Base-by-base conservation (phyloP, 495 filamentous ascomycete genomes). In the Lophiotrema nucula region DNA sequence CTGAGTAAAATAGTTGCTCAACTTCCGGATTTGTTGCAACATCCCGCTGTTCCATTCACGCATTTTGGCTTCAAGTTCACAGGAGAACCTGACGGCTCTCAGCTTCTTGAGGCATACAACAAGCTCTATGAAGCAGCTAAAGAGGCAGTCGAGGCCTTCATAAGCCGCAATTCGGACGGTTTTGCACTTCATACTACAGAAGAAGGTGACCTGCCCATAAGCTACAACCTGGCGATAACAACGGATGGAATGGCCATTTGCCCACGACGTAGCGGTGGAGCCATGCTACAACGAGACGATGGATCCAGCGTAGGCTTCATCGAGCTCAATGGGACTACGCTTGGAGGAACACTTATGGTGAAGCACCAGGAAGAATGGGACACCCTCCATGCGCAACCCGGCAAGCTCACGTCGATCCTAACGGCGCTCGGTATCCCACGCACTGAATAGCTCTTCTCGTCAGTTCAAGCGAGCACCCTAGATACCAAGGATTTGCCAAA, bases 171-270 rank as follows among this genome's bases (percentile, higher is more conserved):
- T 33, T 59, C 62, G 5, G 45, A 39, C 25, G 16, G 38, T 26
- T 48, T 69, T 2, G 26, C 47, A 12, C 50, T 69, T 2, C 66
- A 69, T 37, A 21, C 56, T 4, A 52, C 60, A 46, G 56, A 58
- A n/a, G 62, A 60, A 16, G 81, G 78, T 13, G 74, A 79, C 42
- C 77, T 83, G 0, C 67, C 71, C 8, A 85, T 92, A 28, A 87
- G 85, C 67, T 92, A 95, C 67, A 95, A 95, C 56, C 70, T 92
- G 5, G 88, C 83, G 1, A 83, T 95, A 78, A 92, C 88, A 3
- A 76, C 79, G 15, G 72, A 72, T 0, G 75, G 74, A 0, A 88
- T 95, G 83, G 81, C 84, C 35, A 73, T 95, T 4, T 82, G 80
- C 55, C 89, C 89, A 6, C 73, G 89, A 38, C 67, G 67, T 49